Base-by-base conservation (phyloP, 2,329 filamentous ascomycete genomes). In the Fonsecaea monophora region DNA sequence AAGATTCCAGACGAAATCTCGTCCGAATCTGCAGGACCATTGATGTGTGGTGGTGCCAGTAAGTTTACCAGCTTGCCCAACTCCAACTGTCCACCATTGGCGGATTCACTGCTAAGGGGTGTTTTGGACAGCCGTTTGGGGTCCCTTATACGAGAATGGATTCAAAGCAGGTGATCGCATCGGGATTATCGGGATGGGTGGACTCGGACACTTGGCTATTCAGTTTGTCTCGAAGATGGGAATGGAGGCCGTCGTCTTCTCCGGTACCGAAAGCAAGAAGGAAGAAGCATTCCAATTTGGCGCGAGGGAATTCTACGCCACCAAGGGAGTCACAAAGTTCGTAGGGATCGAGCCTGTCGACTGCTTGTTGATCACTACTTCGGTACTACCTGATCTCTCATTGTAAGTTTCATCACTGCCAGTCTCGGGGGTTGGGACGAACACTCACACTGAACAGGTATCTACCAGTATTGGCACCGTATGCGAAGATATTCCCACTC, bases 191-290 rank as follows among this genome's bases (percentile, higher is more conserved):
- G 91, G 91, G 1, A 83, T 94, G 0, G 91, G 91, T 65, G 91
- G 91, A 2, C 83, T 94, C 0, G 91, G 91, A 2, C 91, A 94
- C 77, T 77, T 94, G 37, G 91, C 90, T 0, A 87, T 94, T 37
- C 90, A 93, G 75, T 94, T 89, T 75, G 90, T 90, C 3, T 82
- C 82, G 60, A 88, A 88, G 78, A 92, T 93, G 90, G 91, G 91
- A 3, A 92, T 89, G 78, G 84, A 86, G 8, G 65, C 65, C 15
- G 77, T 78, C 4, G 76, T 78, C 93, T 61, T 89, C 86, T 21
- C 85, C 85, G 0, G 87, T 38, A 74, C 87, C 8, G 84, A 87
- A 68, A 82, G 81, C 71, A 94, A 94, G 82, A 84, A 84, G 67
- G 84, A 87, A 0, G 91, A 93, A 73, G 90, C 90, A 0, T 76